Conservation (phyloP, 2,329 filamentous ascomycete genomes). For the Alternaria atra region DNA sequence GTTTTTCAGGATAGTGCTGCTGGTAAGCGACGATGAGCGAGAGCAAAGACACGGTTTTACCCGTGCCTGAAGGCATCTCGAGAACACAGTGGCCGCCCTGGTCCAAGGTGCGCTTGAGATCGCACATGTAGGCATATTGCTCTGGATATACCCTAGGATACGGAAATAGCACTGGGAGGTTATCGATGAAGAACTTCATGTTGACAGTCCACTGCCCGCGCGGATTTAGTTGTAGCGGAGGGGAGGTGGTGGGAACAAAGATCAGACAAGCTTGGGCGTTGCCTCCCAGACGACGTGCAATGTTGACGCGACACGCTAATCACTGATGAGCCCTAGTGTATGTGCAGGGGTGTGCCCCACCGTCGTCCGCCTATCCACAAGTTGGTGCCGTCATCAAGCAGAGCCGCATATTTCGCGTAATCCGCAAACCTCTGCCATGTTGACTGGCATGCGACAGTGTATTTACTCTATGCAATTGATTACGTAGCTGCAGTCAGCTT, state of each 20-base stretch:
- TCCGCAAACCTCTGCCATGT: slow-evolving; percentile 2
- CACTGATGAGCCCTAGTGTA: slow-evolving; percentile 2
- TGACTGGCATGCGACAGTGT: slow-evolving; percentile 1
- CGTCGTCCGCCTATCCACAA: slow-evolving; percentile 19
- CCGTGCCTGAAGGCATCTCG: slow-evolving; percentile 98
- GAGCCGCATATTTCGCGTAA: slow-evolving; percentile 24
- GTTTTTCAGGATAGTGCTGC: slow-evolving; percentile 87
- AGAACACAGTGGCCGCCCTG: slow-evolving; percentile 93
- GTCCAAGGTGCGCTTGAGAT: slow-evolving; percentile 89
- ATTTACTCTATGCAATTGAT: slow-evolving; percentile 6
- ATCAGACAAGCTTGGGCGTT: slow-evolving; percentile 13
- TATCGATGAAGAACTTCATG: slow-evolving; percentile 84
- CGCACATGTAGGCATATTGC: slow-evolving; percentile 75
- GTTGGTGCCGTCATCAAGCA: slow-evolving; percentile 32
- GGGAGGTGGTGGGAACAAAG: slow-evolving; percentile 23
- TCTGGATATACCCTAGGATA: slow-evolving; percentile 76
- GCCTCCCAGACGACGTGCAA: slow-evolving; percentile 15
- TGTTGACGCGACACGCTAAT: slow-evolving; percentile 12
- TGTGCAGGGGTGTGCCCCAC: slow-evolving; percentile 22
- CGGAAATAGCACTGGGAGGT: slow-evolving; percentile 76
- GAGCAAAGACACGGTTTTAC: slow-evolving; percentile 94
- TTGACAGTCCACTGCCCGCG: slow-evolving; percentile 44
- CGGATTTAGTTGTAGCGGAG: slow-evolving; percentile 32
- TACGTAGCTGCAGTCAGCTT: background rate
- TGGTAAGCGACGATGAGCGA: slow-evolving; percentile 98